Evolutionary conservation across 179 eudicot species (phyloP).

Genomic region (Corrigiola litoralis): DNA sequence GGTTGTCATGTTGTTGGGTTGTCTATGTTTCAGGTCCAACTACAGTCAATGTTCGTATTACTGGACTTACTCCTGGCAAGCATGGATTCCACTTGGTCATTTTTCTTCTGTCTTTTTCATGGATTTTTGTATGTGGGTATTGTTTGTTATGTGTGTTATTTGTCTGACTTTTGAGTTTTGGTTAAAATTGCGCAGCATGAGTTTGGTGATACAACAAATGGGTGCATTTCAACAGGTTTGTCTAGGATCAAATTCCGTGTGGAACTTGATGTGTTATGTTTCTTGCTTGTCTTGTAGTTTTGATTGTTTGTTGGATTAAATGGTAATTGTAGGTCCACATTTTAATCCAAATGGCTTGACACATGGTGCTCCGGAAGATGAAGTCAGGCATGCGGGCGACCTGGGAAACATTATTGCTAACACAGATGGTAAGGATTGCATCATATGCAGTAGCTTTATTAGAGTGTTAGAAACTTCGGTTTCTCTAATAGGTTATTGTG

Average conservation of each 20-base stretch:
- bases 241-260: not conserved
- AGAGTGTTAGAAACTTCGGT: not conserved
- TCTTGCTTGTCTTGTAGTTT: not conserved
- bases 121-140: not conserved
- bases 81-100: slow-evolving; percentile 80
- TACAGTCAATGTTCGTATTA: slow-evolving; percentile 65
- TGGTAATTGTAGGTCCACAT: slow-evolving; percentile 57
- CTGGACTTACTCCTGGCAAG: slow-evolving; percentile 72
- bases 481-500: not conserved
- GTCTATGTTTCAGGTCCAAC: slow-evolving; percentile 56
- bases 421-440: slow-evolving; percentile 62
- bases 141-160: not conserved
- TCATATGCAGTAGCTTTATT: not conserved
- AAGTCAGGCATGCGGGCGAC: slow-evolving; percentile 99
- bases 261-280: not conserved
- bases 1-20: not conserved
- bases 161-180: slow-evolving; percentile 10
- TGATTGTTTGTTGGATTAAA: slow-evolving; percentile 2
- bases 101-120: not conserved
- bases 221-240: slow-evolving; percentile 89
- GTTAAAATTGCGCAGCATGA: slow-evolving; percentile 51
- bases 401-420: slow-evolving; percentile 99
- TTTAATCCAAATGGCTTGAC: slow-evolving; percentile 82
- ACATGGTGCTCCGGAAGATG: slow-evolving; percentile 98
- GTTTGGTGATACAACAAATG: slow-evolving; percentile 91